Evolutionary conservation across 2,329 filamentous ascomycete genomes (phyloP).

Genomic region (Chrysosphaeria jannelii): DNA sequence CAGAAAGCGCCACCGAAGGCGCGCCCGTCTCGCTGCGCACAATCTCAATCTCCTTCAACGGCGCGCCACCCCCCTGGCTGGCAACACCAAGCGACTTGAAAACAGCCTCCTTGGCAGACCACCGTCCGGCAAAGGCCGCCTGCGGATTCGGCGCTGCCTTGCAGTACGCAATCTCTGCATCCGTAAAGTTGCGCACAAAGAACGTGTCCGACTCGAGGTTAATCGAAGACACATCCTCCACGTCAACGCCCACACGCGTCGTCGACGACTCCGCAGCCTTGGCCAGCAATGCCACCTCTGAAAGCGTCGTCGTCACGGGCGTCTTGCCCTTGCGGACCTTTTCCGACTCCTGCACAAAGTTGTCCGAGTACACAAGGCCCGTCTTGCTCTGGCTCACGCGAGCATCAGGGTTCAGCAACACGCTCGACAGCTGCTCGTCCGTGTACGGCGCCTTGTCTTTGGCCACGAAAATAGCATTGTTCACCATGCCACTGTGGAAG

Average conservation of each 20-base stretch:
- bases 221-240: conserved; percentile 64
- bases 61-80: conserved; percentile 65
- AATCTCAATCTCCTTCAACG: conserved; percentile 88
- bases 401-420: conserved; percentile 83
- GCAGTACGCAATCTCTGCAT: conserved; percentile 64
- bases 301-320: conserved; percentile 26
- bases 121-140: conserved; percentile 78
- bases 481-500: conserved; percentile 95
- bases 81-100: conserved; percentile 86
- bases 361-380: conserved; percentile 38
- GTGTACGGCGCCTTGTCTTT: conserved; percentile 78
- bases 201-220: conserved; percentile 90
- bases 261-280: conserved; percentile 28
- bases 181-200: conserved; percentile 79
- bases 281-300: conserved; percentile 51
- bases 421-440: conserved; percentile 55
- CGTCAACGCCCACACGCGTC: conserved; percentile 76
- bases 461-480: conserved; percentile 90
- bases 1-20: conserved; percentile 58
- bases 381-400: conserved; percentile 80
- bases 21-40: conserved; percentile 50
- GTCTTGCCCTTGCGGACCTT: conserved; percentile 17
- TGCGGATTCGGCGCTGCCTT: conserved; percentile 32
- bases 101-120: conserved; percentile 94
- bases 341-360: conserved; percentile 30